Percentiles rank a stretch among this genome's conserved stretches.
These are phyloP conservation scores for Diaporthe capsici DNA, from an alignment of 2,329 filamentous ascomycete species.

Conservation along the genomic window DNA sequence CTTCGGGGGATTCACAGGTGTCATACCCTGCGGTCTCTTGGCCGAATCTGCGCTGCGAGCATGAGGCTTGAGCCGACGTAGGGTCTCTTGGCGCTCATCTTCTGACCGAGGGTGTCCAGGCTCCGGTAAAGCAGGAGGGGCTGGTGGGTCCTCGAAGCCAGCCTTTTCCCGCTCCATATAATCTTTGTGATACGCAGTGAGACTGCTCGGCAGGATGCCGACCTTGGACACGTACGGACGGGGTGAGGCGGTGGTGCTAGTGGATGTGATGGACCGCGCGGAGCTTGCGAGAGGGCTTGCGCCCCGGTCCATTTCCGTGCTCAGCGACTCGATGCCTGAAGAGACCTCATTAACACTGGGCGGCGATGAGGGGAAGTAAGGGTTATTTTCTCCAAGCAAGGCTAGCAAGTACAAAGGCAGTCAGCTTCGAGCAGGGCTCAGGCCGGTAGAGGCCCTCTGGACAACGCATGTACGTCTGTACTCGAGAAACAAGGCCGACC, in stretches of 20 bases:
- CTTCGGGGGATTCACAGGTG: slow-evolving; percentile 74
- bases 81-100: slow-evolving; percentile 86
- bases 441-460: slow-evolving; percentile 4
- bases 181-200: slow-evolving; percentile 91
- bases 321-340: slow-evolving; percentile 62
- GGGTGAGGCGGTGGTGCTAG: slow-evolving; percentile 60
- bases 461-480: not conserved
- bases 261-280: slow-evolving; percentile 66
- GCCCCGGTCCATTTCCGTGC: slow-evolving; percentile 50
- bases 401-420: slow-evolving; percentile 54
- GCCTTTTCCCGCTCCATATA: slow-evolving; percentile 83
- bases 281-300: slow-evolving; percentile 69
- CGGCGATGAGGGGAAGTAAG: slow-evolving; percentile 60
- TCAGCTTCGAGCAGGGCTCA: slow-evolving; percentile 45
- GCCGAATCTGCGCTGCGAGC: slow-evolving; percentile 76
- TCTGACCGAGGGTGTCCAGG: slow-evolving; percentile 69
- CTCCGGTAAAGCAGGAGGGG: slow-evolving; percentile 62
- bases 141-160: slow-evolving; percentile 61
- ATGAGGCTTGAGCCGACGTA: slow-evolving; percentile 87
- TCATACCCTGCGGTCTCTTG: slow-evolving; percentile 73
- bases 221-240: slow-evolving; percentile 84
- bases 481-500: slow-evolving; percentile 16
- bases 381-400: slow-evolving; percentile 60
- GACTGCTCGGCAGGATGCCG: slow-evolving; percentile 89
- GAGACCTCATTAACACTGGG: slow-evolving; percentile 67